phyloP scores from a whole-genome alignment of 2,329 filamentous ascomycete species.

The Venturia oleaginea region DNA sequence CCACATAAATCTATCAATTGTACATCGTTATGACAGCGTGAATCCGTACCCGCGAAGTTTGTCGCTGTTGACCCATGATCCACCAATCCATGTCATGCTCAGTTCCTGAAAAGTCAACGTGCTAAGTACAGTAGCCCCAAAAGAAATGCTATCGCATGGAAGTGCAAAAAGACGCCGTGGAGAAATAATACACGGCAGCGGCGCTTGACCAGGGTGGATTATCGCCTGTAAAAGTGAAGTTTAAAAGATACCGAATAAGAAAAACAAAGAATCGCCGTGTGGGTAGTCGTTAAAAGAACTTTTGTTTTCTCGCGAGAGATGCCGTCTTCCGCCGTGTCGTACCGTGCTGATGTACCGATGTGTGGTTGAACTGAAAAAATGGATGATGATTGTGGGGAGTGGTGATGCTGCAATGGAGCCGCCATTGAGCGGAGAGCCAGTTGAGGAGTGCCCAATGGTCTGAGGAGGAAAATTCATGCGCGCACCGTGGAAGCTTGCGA shows the following conservation, averaged over 20 bases:
- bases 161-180: background rate
- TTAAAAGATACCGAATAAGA: background rate
- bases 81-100: background rate
- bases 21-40: background rate
- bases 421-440: background rate
- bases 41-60: background rate
- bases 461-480: background rate
- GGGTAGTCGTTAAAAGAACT: background rate
- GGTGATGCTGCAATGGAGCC: background rate
- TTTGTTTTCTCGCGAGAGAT: slow-evolving; percentile 3
- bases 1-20: background rate
- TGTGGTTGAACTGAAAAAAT: background rate
- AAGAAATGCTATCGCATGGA: background rate
- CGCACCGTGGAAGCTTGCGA: background rate
- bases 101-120: background rate
- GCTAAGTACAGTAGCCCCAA: background rate
- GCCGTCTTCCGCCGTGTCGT: background rate
- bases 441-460: background rate
- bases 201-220: background rate
- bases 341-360: background rate
- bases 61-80: background rate
- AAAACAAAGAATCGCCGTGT: background rate
- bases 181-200: background rate
- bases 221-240: slow-evolving; percentile 1
- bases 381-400: background rate